Conservation (phyloP, 1,284 basidiomycete species). For the Ceratobasidium sp. region DNA sequence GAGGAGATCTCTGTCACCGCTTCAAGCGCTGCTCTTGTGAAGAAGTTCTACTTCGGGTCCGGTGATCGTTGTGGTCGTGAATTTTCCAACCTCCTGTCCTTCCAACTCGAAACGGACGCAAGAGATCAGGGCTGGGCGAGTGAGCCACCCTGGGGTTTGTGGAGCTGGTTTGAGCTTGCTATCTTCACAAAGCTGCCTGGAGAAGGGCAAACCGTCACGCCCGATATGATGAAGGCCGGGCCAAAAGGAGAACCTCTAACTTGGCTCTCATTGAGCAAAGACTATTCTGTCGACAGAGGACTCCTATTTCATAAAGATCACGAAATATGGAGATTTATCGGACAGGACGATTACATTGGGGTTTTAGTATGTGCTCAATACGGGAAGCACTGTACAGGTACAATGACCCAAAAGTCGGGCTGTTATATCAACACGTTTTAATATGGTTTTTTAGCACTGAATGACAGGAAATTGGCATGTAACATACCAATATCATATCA, state of each 20-base stretch:
- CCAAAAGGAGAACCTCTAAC: not conserved
- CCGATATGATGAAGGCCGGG: not conserved
- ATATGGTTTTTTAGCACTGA: too few species aligned
- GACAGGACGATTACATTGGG: not conserved
- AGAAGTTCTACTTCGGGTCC: too few species aligned
- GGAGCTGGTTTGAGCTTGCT: slow-evolving; percentile 41
- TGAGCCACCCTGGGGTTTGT: slow-evolving; percentile 7
- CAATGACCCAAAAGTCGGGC: too few species aligned
- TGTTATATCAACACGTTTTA: too few species aligned
- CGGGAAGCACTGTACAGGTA: too few species aligned
- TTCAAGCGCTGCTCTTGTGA: too few species aligned
- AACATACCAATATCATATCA: too few species aligned
- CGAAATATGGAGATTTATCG: not conserved
- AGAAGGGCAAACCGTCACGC: not conserved
- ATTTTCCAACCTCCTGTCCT: too few species aligned
- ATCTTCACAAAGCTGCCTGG: not conserved
- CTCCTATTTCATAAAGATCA: not conserved
- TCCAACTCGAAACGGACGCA: slow-evolving; percentile 24
- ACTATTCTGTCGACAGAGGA: not conserved
- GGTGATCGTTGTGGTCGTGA: too few species aligned
- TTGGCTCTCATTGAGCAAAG: not conserved
- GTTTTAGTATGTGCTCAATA: not conserved
- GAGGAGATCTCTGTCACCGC: too few species aligned
- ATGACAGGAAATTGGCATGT: too few species aligned
- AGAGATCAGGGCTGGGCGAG: slow-evolving; percentile 38